Evolutionary conservation across 2,329 filamentous ascomycete species (phyloP), one percentile per base, ranked within the genome.

Genomic region (Uncinocarpus reesii): DNA sequence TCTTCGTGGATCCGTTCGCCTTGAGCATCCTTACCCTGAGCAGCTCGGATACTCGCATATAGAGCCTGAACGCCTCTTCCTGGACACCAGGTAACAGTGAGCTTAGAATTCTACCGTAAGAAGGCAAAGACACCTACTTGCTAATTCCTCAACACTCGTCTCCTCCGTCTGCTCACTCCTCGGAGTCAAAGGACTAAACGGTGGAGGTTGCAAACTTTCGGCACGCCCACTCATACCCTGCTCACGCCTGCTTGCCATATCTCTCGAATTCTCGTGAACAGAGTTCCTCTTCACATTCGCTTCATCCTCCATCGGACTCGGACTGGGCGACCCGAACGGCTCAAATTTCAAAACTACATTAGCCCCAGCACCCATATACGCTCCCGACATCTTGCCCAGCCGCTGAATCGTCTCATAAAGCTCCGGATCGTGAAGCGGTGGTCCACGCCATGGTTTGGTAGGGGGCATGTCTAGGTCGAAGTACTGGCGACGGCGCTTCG

Each of bases 331-430:
- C 28, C 24, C 35, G n/a, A 15, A 24, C 11, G 41, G 46, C 15
- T 44, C 26, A 48, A 37, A 53, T 36, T 26, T 47, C n/a, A 45
- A 24, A 11, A 50, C 48, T 4, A 50, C 42, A 3, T 1, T 16
- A 5, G 51, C 43, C 3, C 48, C 44, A 29, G 42, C 28, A 11
- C 31, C 48, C 21, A 48, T 24, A 42, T 50, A 45, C 20, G 36
- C 23, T 8, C 51, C 51, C 11, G 43, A 31, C 13, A 23, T n/a
- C 26, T 20, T 40, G 13, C 34, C 48, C 16, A 36, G 28, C 8
- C 43, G 41, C 26, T 48, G 37, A 36, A 53, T 48, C 41, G 29
- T 26, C 13, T 50, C 48, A 34, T 48, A 53, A 13, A 53, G 38
- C 24, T 50, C 51, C 10, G 51, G 51, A 36, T 50, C 18, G 47